Evolutionary conservation across 2,329 filamentous ascomycete species (phyloP).

Genomic region (Aspergillus sp.): DNA sequence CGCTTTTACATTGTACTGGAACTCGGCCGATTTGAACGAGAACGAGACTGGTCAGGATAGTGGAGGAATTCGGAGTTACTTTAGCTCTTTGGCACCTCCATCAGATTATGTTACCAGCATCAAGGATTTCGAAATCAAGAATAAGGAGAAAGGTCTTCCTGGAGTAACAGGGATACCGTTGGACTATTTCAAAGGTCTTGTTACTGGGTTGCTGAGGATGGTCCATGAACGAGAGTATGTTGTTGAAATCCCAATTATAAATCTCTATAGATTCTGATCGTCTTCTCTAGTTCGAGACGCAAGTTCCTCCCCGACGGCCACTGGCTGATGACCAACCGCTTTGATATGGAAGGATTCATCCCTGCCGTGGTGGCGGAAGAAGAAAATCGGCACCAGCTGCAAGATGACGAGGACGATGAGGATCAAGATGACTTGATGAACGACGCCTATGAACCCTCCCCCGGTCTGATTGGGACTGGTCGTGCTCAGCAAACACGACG

Average conservation of each 20-base stretch:
- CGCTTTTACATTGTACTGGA: slow-evolving; percentile 81
- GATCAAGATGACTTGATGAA: slow-evolving; percentile 41
- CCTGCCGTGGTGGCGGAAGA: slow-evolving; percentile 81
- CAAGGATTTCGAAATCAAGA: slow-evolving; percentile 30
- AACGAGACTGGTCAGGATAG: slow-evolving; percentile 31
- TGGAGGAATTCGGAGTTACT: slow-evolving; percentile 41
- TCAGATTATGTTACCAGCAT: slow-evolving; percentile 17
- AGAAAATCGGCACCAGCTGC: slow-evolving; percentile 61
- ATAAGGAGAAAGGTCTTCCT: slow-evolving; percentile 44
- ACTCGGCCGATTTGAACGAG: slow-evolving; percentile 57
- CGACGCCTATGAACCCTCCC: slow-evolving; percentile 18
- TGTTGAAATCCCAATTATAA: not conserved
- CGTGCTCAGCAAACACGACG: slow-evolving; percentile 55
- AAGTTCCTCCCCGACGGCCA: slow-evolving; percentile 74
- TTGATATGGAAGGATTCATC: slow-evolving; percentile 85
- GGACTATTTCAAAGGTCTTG: slow-evolving; percentile 67
- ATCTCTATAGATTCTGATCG: not conserved
- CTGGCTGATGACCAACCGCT: slow-evolving; percentile 85
- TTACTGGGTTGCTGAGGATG: slow-evolving; percentile 74
- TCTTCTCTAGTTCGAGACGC: slow-evolving; percentile 56
- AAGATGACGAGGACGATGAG: slow-evolving; percentile 55
- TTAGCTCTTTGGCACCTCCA: slow-evolving; percentile 23
- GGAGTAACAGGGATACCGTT: slow-evolving; percentile 65
- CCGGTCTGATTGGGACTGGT: slow-evolving; percentile 47
- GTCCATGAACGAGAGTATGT: slow-evolving; percentile 75